These are phyloP conservation scores for Hevea brasiliensis DNA, from an alignment of 345 rosid genomes.

Conservation along the genomic window DNA sequence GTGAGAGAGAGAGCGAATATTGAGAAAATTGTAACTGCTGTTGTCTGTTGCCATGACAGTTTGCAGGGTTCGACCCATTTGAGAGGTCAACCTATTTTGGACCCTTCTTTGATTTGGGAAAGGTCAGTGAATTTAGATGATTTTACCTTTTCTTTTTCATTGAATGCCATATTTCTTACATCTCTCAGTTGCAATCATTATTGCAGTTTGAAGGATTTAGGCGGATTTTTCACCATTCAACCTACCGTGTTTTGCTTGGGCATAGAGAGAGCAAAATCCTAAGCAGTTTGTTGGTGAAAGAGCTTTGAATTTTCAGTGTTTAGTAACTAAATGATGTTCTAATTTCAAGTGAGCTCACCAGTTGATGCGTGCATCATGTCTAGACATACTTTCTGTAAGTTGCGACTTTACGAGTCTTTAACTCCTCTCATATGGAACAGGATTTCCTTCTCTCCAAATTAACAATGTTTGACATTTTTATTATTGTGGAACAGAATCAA, in stretches of 20 bases:
- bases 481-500: conserved; percentile 47
- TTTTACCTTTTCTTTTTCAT: conserved; percentile 2
- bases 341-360: not conserved
- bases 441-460: not conserved
- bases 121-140: conserved; percentile 43
- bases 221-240: conserved; percentile 90
- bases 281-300: conserved; percentile 79
- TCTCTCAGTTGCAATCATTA: not conserved
- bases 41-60: conserved; percentile 42
- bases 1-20: not conserved
- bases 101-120: conserved; percentile 83
- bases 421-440: too few species aligned
- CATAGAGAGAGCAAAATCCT: conserved; percentile 78
- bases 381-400: not conserved
- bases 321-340: not conserved
- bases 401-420: not conserved
- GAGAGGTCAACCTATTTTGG: conserved; percentile 95
- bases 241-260: conserved; percentile 82
- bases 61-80: conserved; percentile 97
- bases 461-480: not conserved
- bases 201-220: conserved; percentile 87
- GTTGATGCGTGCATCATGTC: not conserved
- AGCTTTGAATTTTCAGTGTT: conserved; percentile 42
- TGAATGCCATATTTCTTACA: not conserved
- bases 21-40: not conserved